phyloP scores from a whole-genome alignment of 129 eudicot genomes.

The Artemisia annua region DNA sequence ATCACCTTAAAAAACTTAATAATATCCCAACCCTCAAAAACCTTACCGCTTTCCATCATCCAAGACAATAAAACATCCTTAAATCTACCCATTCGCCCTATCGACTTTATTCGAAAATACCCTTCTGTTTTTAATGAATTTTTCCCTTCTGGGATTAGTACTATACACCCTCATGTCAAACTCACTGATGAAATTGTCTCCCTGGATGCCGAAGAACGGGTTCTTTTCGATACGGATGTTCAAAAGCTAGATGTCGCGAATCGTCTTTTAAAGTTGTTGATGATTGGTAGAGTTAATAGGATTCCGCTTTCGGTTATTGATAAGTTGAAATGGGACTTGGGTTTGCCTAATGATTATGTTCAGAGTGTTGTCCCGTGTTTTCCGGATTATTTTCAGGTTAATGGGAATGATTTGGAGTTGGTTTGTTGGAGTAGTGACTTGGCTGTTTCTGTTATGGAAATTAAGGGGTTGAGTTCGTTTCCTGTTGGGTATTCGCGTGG shows the following conservation, averaged over 20 bases:
- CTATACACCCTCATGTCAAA: conserved; percentile 65
- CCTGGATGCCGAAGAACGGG: conserved; percentile 54
- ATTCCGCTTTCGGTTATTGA: conserved; percentile 60
- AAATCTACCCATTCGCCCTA: conserved; percentile 67
- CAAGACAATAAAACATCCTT: conserved; percentile 42
- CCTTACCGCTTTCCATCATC: conserved; percentile 66
- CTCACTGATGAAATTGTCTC: conserved; percentile 48
- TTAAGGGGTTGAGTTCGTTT: conserved; percentile 37
- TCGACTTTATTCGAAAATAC: conserved; percentile 77
- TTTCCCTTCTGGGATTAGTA: conserved; percentile 48
- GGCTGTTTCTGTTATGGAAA: conserved; percentile 60
- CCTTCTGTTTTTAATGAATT: conserved; percentile 74
- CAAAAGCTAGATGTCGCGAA: conserved; percentile 56
- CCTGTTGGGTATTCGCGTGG: conserved; percentile 61
- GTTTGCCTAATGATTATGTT: conserved; percentile 65
- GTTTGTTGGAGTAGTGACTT: conserved; percentile 83
- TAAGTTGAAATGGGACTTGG: conserved; percentile 76
- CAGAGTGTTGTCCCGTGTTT: conserved; percentile 58
- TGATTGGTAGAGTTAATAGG: conserved; percentile 56
- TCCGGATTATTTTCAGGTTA: conserved; percentile 79
- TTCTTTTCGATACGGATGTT: conserved; percentile 39
- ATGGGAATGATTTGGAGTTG: conserved; percentile 49
- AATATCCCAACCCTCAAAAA: conserved; percentile 74
- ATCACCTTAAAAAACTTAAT: conserved; percentile 70
- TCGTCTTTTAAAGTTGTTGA: conserved; percentile 66